Conservation (phyloP, 345 rosid species). For the Hevea brasiliensis region DNA sequence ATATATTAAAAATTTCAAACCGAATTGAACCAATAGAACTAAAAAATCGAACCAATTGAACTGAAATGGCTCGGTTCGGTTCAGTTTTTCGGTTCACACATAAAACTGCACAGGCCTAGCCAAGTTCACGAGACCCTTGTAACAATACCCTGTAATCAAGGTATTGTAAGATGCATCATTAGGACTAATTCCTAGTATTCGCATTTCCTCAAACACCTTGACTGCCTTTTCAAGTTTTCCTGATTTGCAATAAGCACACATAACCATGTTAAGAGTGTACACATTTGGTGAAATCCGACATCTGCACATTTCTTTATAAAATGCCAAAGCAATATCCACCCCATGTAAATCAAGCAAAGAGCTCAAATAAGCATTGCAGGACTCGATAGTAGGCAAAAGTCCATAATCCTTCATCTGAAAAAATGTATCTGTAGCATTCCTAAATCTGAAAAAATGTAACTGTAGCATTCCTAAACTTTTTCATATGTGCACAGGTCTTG, state of each 20-base stretch:
- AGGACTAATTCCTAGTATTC: constrained; percentile 45
- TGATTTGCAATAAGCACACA: constrained; percentile 50
- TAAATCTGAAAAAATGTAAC: not conserved
- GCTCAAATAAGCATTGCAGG: constrained; percentile 77
- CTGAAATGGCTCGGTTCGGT: no score
- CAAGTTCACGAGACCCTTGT: constrained; percentile 54
- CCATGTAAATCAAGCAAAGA: constrained; percentile 54
- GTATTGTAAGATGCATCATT: constrained; percentile 59
- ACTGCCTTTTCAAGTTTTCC: constrained; percentile 63
- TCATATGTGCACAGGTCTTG: constrained; percentile 61
- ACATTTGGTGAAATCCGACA: constrained; percentile 67
- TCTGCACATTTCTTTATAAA: constrained; percentile 60
- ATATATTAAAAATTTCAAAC: no score
- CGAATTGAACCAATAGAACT: no score
- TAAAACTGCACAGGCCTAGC: no score
- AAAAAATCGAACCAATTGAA: no score
- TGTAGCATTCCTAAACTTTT: constrained; percentile 63
- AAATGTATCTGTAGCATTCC: constrained; percentile 33
- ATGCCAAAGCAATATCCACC: constrained; percentile 54
- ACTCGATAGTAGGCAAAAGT: constrained; percentile 57
- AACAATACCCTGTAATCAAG: constrained; percentile 63
- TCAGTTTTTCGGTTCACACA: no score
- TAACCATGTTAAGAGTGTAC: constrained; percentile 68
- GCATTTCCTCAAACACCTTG: constrained; percentile 55
- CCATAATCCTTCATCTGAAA: constrained; percentile 66